These are phyloP conservation scores for Xylaria curta DNA, from an alignment of 495 filamentous ascomycete genomes.

Conservation along the genomic window DNA sequence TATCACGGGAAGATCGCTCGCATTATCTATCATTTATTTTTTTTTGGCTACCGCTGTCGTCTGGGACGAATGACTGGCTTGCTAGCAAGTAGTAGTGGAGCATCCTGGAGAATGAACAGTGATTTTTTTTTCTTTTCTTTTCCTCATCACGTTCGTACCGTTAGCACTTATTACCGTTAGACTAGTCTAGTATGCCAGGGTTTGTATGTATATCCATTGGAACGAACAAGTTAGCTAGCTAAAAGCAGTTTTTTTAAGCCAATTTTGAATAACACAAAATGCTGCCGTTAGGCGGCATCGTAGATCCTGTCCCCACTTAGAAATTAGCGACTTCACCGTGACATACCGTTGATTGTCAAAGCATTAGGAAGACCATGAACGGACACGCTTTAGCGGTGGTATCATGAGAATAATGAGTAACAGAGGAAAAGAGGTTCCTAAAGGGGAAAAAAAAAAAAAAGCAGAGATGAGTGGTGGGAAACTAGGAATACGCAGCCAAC, in stretches of 20 bases:
- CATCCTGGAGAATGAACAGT: neutral
- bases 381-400: neutral
- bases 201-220: no score
- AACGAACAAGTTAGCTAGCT: no score
- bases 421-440: no score
- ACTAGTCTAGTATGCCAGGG: no score
- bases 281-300: neutral
- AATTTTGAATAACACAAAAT: neutral
- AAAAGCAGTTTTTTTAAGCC: neutral
- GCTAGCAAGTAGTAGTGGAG: neutral
- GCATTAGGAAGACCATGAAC: neutral
- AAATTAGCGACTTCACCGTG: neutral
- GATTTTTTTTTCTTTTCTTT: neutral
- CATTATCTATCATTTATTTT: neutral
- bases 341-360: neutral
- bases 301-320: slow-evolving; percentile 15
- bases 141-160: neutral
- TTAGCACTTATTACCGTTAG: neutral
- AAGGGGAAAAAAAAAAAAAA: no score
- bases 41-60: neutral
- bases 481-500: neutral
- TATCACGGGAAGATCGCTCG: neutral
- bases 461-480: neutral
- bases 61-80: neutral
- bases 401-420: no score